These are phyloP conservation scores for Cerioporus squamosus DNA, from an alignment of 1,284 basidiomycete species.

Conservation along the genomic window DNA sequence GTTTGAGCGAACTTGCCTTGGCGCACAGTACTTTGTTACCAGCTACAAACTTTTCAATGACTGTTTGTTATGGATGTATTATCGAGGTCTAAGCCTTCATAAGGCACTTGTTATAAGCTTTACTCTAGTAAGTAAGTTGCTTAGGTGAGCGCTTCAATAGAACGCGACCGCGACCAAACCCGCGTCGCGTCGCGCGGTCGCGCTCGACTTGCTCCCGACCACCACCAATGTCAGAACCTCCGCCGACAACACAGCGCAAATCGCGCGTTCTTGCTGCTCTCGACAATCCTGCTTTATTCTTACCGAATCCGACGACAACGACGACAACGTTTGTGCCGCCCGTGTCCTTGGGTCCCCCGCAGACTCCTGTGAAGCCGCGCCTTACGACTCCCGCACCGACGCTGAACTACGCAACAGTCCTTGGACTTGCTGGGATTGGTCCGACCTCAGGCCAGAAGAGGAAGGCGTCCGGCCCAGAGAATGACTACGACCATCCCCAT, in stretches of 20 bases:
- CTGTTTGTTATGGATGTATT: too few relatives aligned
- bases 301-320: neutral
- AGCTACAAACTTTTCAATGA: too few relatives aligned
- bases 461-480: slow-evolving; percentile 7
- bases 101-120: too few relatives aligned
- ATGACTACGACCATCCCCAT: slow-evolving; percentile 4
- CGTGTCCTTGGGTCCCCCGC: slow-evolving; percentile 10
- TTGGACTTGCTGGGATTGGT: slow-evolving; percentile 1
- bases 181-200: neutral
- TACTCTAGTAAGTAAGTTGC: too few relatives aligned
- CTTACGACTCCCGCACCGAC: slow-evolving; percentile 6
- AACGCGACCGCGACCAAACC: neutral
- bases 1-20: too few relatives aligned
- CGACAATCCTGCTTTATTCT: slow-evolving; percentile 24
- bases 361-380: slow-evolving; percentile 9
- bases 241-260: slow-evolving; percentile 13
- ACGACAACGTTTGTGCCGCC: slow-evolving; percentile 6
- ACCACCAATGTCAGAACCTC: slow-evolving; percentile 11
- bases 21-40: too few relatives aligned
- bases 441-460: slow-evolving; percentile 6
- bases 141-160: too few relatives aligned
- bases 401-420: neutral
- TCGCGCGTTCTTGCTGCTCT: slow-evolving; percentile 29
- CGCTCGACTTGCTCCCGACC: neutral
- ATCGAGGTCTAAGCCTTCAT: too few relatives aligned